phyloP scores from a whole-genome alignment of 805 yeast species.

The Clavispora phyllophila region DNA sequence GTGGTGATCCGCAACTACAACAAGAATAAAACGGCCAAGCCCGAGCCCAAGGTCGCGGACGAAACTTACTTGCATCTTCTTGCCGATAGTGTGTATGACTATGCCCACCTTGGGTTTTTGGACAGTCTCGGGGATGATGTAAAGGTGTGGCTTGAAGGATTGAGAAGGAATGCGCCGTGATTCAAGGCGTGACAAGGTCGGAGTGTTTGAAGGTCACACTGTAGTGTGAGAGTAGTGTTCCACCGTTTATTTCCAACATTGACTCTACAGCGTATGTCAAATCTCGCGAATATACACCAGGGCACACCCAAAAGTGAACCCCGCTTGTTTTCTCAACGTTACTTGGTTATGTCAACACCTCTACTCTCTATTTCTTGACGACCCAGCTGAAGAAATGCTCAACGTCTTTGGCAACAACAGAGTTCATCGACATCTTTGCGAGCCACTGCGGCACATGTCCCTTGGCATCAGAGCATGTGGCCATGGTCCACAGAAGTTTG shows the following conservation, averaged over 20 bases:
- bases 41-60: slow-evolving; percentile 6
- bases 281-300: too few species aligned
- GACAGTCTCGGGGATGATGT: slow-evolving; percentile 41
- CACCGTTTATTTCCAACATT: too few species aligned
- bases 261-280: too few species aligned
- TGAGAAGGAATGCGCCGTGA: slow-evolving; percentile 6
- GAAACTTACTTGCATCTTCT: slow-evolving; percentile 10
- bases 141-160: slow-evolving; percentile 34
- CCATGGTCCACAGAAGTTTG: slow-evolving; percentile 33
- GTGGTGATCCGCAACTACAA: slow-evolving; percentile 32
- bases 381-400: slow-evolving; percentile 34
- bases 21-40: slow-evolving; percentile 12
- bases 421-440: slow-evolving; percentile 23
- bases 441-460: slow-evolving; percentile 37
- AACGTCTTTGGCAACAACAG: slow-evolving; percentile 37
- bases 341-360: too few species aligned
- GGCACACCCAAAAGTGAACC: too few species aligned
- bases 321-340: too few species aligned
- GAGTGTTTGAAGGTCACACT: too few species aligned
- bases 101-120: slow-evolving; percentile 31
- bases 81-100: slow-evolving; percentile 24
- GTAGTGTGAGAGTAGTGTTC: too few species aligned
- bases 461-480: slow-evolving; percentile 35
- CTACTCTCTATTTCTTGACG: slow-evolving; percentile 2
- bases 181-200: too few species aligned